A percentile compares a stretch with the other conserved stretches of the same genome.
Evolutionary conservation across 352 stramenopile species (phyloP).

Genomic region (Pythium dissotocum): DNA sequence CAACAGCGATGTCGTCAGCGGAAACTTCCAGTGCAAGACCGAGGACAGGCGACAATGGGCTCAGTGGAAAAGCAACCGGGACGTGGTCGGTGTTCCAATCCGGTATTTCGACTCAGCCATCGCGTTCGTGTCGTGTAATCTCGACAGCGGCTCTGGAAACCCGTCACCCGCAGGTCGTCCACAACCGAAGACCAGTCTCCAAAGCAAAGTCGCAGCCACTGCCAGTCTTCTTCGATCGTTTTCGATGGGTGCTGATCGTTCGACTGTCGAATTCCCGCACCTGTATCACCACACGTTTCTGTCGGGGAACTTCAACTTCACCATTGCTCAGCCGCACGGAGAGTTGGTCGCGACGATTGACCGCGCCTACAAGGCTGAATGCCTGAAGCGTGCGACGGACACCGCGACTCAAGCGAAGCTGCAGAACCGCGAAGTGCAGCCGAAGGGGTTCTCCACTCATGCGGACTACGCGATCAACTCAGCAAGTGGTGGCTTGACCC

Average conservation of each 20-base stretch:
- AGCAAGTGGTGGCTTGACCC: not conserved
- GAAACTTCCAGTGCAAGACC: constrained; percentile 75
- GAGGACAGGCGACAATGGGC: constrained; percentile 69
- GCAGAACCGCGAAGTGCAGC: constrained; percentile 30
- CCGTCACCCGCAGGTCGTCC: not conserved
- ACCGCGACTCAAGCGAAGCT: constrained; percentile 61
- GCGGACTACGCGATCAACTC: not conserved
- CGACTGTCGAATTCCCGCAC: constrained; percentile 80
- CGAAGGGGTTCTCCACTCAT: constrained; percentile 1
- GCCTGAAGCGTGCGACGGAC: constrained; percentile 56
- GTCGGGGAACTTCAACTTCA: constrained; percentile 80
- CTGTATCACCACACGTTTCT: constrained; percentile 86
- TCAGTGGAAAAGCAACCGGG: constrained; percentile 69
- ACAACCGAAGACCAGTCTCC: not conserved
- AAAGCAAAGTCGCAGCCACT: constrained; percentile 27
- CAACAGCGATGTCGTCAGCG: constrained; percentile 75
- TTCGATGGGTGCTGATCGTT: constrained; percentile 72
- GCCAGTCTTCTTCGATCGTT: constrained; percentile 79
- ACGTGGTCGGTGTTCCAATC: constrained; percentile 78
- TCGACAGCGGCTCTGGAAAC: constrained; percentile 18
- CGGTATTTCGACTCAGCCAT: constrained; percentile 84
- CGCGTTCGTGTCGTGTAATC: constrained; percentile 80
- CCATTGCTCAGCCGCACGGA: constrained; percentile 33
- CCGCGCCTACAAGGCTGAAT: constrained; percentile 77
- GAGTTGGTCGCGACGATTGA: constrained; percentile 32